These are phyloP conservation scores for Camelina neglecta DNA, from an alignment of 345 rosid genomes.

Conservation along the genomic window DNA sequence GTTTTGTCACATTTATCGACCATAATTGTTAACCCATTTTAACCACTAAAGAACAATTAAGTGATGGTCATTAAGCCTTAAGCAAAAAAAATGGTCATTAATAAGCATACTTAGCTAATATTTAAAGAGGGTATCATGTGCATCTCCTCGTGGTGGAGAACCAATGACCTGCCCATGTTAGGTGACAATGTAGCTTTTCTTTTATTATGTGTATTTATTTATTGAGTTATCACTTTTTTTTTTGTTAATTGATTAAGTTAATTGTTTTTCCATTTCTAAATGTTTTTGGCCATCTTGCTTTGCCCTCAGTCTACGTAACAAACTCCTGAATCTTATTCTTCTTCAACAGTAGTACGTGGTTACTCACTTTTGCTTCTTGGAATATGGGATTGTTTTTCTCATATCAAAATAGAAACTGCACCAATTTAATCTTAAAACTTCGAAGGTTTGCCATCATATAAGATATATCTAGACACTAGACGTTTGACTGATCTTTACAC, in stretches of 20 bases:
- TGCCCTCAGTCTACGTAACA: constrained; percentile 39
- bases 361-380: constrained; percentile 31
- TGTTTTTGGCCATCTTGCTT: constrained; percentile 41
- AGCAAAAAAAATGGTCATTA: constrained; percentile 16
- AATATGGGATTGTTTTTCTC: constrained; percentile 19
- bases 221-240: not conserved
- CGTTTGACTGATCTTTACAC: constrained; percentile 16
- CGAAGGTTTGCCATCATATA: not conserved
- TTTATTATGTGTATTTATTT: not conserved
- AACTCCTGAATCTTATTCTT: constrained; percentile 45
- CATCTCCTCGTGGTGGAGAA: constrained; percentile 46
- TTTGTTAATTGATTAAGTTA: not conserved
- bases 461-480: not conserved
- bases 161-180: constrained; percentile 49
- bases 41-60: constrained; percentile 26
- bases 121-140: constrained; percentile 47
- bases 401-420: constrained; percentile 1
- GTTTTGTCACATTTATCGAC: too few relatives aligned
- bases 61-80: constrained; percentile 32
- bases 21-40: constrained; percentile 4
- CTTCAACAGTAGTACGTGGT: constrained; percentile 7
- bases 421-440: not conserved
- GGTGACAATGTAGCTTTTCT: constrained; percentile 29
- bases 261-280: constrained; percentile 23
- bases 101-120: constrained; percentile 40